Evolutionary conservation across 352 stramenopile species (phyloP).

Genomic region (Pseudoperonospora humuli): DNA sequence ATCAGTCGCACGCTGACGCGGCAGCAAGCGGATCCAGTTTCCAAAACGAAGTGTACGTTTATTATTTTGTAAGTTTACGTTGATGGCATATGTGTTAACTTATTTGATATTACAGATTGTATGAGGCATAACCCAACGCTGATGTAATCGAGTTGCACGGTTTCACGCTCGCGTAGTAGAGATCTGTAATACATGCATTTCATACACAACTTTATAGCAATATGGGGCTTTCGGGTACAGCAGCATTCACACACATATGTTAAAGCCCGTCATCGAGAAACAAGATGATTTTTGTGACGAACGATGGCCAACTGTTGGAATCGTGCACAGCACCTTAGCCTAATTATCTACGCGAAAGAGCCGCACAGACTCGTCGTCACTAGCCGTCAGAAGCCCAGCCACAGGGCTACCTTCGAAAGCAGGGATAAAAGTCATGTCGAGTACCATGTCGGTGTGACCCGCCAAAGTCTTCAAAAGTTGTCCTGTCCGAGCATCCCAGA

Average conservation of each 20-base stretch:
- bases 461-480: constrained; percentile 65
- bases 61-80: not conserved
- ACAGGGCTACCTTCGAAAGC: constrained; percentile 33
- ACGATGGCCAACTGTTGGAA: constrained; percentile 3
- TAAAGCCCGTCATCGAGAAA: not conserved
- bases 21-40: constrained; percentile 85
- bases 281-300: not conserved
- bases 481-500: constrained; percentile 87
- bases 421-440: constrained; percentile 82
- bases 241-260: not conserved
- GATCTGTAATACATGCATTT: constrained; percentile 29
- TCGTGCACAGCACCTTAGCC: constrained; percentile 2
- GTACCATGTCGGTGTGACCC: constrained; percentile 88
- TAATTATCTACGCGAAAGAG: constrained; percentile 63
- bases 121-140: constrained; percentile 68
- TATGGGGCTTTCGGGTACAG: not conserved
- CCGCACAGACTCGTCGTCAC: constrained; percentile 78
- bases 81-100: constrained; percentile 5
- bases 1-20: constrained; percentile 81
- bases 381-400: constrained; percentile 60
- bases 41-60: constrained; percentile 87
- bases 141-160: constrained; percentile 54
- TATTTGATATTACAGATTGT: constrained; percentile 46
- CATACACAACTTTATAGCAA: constrained; percentile 29
- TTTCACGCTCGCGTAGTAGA: constrained; percentile 43